Percentiles rank a stretch among this genome's conserved stretches.
phyloP scores from a whole-genome alignment of 306 rosid genomes.

The Benincasa hispida region DNA sequence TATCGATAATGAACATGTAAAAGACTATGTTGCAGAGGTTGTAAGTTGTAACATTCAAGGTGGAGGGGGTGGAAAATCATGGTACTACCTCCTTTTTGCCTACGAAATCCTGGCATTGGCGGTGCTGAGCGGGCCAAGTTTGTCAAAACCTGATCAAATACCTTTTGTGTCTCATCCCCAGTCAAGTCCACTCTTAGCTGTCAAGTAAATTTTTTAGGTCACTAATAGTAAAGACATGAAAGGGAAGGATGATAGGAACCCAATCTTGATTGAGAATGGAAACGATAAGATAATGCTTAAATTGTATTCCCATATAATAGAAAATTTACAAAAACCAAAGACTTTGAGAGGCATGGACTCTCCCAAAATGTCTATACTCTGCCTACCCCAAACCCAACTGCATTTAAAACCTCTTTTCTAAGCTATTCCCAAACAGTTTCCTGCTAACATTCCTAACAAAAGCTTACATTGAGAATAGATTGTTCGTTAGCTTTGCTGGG shows the following conservation, averaged over 20 bases:
- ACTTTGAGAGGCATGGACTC: not conserved
- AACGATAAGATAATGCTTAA: not conserved
- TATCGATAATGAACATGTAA: not conserved
- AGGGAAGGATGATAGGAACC: not conserved
- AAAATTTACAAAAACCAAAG: not conserved
- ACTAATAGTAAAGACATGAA: not conserved
- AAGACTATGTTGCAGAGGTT: not conserved
- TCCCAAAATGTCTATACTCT: not conserved
- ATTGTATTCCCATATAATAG: not conserved
- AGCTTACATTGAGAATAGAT: not conserved
- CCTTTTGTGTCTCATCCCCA: conserved; percentile 57
- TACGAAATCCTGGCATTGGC: conserved; percentile 79
- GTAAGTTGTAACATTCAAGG: not conserved
- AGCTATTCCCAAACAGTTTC: not conserved
- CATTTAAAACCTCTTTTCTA: not conserved
- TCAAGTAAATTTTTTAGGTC: conserved; percentile 4
- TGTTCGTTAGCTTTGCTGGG: not conserved
- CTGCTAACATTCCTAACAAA: not conserved
- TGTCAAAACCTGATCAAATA: conserved; percentile 43
- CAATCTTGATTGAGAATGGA: not conserved
- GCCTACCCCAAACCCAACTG: not conserved
- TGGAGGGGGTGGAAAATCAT: not conserved
- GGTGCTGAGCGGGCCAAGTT: conserved; percentile 66
- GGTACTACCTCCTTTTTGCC: conserved; percentile 67
- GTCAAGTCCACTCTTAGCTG: conserved; percentile 68